These are phyloP conservation scores for Xylona heveae DNA, from an alignment of 495 filamentous ascomycete genomes.

Conservation along the genomic window DNA sequence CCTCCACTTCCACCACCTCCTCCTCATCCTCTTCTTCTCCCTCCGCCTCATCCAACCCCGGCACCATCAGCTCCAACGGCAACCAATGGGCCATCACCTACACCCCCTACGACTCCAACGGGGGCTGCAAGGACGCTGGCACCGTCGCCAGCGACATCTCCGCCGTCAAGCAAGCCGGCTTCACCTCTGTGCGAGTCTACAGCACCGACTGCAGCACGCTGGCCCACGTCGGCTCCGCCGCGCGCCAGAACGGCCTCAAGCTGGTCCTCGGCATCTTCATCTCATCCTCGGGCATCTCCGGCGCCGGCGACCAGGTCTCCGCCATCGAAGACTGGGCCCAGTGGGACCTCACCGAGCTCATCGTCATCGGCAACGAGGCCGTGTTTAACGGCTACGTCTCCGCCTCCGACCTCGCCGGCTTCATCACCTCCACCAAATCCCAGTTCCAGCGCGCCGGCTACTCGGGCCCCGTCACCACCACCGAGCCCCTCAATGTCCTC, in stretches of 20 bases:
- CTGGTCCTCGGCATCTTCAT: slow-evolving; percentile 80
- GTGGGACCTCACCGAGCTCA: slow-evolving; percentile 55
- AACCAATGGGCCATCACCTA: slow-evolving; percentile 79
- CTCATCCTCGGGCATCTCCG: slow-evolving; percentile 32
- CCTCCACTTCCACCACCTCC: slow-evolving; percentile 1
- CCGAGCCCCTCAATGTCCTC: slow-evolving; percentile 62
- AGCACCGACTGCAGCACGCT: slow-evolving; percentile 76
- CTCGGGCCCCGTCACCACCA: slow-evolving; percentile 56
- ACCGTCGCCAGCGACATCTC: slow-evolving; percentile 45
- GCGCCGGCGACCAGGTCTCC: slow-evolving; percentile 39
- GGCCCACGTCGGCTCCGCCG: slow-evolving; percentile 45
- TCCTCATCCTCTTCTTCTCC: slow-evolving; percentile 7
- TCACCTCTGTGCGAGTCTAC: slow-evolving; percentile 73
- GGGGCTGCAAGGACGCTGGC: slow-evolving; percentile 43
- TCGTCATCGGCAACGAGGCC: slow-evolving; percentile 82
- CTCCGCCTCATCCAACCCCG: slow-evolving; percentile 5
- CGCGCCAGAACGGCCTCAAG: slow-evolving; percentile 36
- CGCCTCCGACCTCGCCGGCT: slow-evolving; percentile 37
- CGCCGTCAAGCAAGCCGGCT: slow-evolving; percentile 48
- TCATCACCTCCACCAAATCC: slow-evolving; percentile 30
- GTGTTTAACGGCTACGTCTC: slow-evolving; percentile 45
- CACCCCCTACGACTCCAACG: slow-evolving; percentile 46
- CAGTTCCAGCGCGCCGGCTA: slow-evolving; percentile 38
- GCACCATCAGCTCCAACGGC: slow-evolving; percentile 22
- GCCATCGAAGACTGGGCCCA: slow-evolving; percentile 51